Base-by-base conservation (phyloP, 805 yeast species). In the Cyberlindnera xylosilytica region DNA sequence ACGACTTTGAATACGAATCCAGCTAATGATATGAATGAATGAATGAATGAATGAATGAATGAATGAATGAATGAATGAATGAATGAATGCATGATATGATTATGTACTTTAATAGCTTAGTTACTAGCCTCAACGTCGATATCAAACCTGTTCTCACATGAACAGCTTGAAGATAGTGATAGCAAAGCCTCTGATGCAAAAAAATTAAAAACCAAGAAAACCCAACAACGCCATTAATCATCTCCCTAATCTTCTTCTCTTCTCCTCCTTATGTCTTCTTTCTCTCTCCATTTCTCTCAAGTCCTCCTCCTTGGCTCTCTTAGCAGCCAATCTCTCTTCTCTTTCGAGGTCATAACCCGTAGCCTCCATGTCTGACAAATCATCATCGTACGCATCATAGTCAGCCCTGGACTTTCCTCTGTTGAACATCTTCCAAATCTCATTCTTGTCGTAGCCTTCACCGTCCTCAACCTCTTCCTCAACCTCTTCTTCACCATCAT, bases 391-490 rank as follows among this genome's bases (percentile, higher is more conserved):
- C 28, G 64, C 63, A 20, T 67, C 59, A 47, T 69, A 72, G 33
- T 70, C 63, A 1, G 67, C 53, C 34, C 87, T 68, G 41, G 73
- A 69, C 45, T 72, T 72, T 4, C 89, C 87, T 44, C 76, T 72
- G 56, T 79, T 82, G 62, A 90, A 85, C 63, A 91, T 74, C 16
- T 81, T 77, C 97, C 97, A 88, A 36, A 91, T 90, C 61, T 89
- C 96, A 49, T 85, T 89, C 34, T 91, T 67, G 53, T 87, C 86
- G 51, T 85, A 86, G 3, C 80, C 88, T 4, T 59, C 62, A 17
- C 80, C 88, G 4, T 59, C 62, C 6, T 29, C 19, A 6, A 62
- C 69, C 6, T 34, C 45, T 34, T 36, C 32, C 37, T 44, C 35
- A 10, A 46, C 45, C 6, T 44, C 49, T 16, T 49, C 61, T 24